A percentile compares a stretch with the other conserved stretches of the same genome.
These are phyloP conservation scores for Bullera alba DNA, from an alignment of 768 basidiomycete species.

Conservation along the genomic window DNA sequence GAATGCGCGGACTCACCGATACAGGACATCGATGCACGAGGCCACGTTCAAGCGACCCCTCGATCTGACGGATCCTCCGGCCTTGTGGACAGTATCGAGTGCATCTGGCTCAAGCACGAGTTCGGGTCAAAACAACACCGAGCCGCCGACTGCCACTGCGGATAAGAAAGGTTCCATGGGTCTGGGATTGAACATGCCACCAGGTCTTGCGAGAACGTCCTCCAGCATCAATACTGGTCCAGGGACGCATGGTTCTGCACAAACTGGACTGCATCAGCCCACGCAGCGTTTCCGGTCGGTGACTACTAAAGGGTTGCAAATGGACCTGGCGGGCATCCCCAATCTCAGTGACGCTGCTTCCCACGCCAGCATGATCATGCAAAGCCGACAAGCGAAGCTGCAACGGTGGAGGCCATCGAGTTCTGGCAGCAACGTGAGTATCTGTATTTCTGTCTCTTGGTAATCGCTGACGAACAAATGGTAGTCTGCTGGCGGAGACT, in stretches of 20 bases:
- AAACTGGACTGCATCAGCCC: neutral
- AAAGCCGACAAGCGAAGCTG: slow-evolving; percentile 48
- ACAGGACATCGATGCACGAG: slow-evolving; percentile 36
- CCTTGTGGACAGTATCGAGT: slow-evolving; percentile 6
- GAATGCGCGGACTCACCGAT: slow-evolving; percentile 21
- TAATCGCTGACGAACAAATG: neutral
- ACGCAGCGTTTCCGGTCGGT: slow-evolving; percentile 2
- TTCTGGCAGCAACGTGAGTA: slow-evolving; percentile 21
- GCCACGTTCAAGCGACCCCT: slow-evolving; percentile 7
- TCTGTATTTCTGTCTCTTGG: neutral
- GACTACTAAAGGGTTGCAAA: slow-evolving; percentile 14
- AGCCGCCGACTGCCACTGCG: neutral
- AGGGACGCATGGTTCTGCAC: slow-evolving; percentile 10
- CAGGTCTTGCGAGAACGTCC: slow-evolving; percentile 1
- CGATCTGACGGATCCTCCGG: slow-evolving; percentile 14
- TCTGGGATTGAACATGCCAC: slow-evolving; percentile 23
- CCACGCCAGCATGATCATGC: slow-evolving; percentile 48
- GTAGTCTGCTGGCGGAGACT: slow-evolving; percentile 1
- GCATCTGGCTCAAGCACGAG: neutral
- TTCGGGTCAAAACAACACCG: too few species aligned
- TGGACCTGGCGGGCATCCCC: slow-evolving; percentile 31
- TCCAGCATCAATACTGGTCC: neutral
- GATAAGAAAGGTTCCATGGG: slow-evolving; percentile 11
- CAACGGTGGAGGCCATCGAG: slow-evolving; percentile 45
- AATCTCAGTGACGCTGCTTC: slow-evolving; percentile 34